phyloP scores from a whole-genome alignment of 495 filamentous ascomycete species.

The Hypoxylon lenormandii region DNA sequence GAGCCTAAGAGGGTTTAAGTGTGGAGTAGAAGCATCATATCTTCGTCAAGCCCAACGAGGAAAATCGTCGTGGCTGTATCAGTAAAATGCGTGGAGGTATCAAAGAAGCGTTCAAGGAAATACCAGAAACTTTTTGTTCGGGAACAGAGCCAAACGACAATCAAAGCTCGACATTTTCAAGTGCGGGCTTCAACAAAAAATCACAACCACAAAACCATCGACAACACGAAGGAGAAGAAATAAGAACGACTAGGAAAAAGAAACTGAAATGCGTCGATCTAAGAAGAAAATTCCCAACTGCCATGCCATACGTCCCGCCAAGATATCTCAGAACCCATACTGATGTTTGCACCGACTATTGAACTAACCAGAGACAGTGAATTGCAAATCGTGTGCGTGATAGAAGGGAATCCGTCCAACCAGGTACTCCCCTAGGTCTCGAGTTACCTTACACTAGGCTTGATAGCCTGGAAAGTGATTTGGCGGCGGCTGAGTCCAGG shows the following conservation, averaged over 20 bases:
- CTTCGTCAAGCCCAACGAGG: slow-evolving; percentile 47
- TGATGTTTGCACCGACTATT: slow-evolving; percentile 20
- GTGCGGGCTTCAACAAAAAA: slow-evolving; percentile 41
- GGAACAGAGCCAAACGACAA: slow-evolving; percentile 42
- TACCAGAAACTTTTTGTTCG: slow-evolving; percentile 51
- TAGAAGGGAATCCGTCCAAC: slow-evolving; percentile 18
- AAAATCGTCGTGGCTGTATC: slow-evolving; percentile 44
- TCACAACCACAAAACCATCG: slow-evolving; percentile 50
- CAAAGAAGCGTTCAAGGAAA: slow-evolving; percentile 51
- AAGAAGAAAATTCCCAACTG: slow-evolving; percentile 37
- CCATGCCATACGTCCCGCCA: slow-evolving; percentile 40
- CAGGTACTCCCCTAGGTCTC: slow-evolving; percentile 19
- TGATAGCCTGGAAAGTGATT: slow-evolving; percentile 71
- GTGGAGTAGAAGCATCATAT: slow-evolving; percentile 40
- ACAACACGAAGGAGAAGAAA: slow-evolving; percentile 45
- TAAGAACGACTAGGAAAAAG: slow-evolving; percentile 46
- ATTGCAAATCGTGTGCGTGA: slow-evolving; percentile 26
- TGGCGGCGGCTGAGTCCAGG: slow-evolving; percentile 75
- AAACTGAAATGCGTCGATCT: slow-evolving; percentile 47
- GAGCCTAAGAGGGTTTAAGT: slow-evolving; percentile 35
- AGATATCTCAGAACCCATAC: slow-evolving; percentile 27
- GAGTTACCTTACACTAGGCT: slow-evolving; percentile 55
- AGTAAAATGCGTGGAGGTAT: slow-evolving; percentile 52
- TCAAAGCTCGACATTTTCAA: slow-evolving; percentile 20
- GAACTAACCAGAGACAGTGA: slow-evolving; percentile 27